These are phyloP conservation scores for Theobroma grandiflorum DNA, from an alignment of 441 rosid species.

Conservation along the genomic window DNA sequence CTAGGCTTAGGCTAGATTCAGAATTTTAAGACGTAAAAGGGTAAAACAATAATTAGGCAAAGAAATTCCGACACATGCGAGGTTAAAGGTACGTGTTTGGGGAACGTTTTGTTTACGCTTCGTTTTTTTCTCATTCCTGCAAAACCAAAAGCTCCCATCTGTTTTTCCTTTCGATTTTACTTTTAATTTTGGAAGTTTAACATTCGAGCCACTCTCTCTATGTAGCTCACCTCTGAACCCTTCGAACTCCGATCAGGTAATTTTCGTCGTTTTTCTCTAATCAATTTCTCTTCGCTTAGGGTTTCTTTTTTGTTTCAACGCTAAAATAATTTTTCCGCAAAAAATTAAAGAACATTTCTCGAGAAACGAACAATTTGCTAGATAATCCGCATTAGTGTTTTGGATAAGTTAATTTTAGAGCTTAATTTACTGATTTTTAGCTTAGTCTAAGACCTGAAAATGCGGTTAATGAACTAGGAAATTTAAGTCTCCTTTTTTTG, in stretches of 20 bases:
- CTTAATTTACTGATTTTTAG: slow-evolving; percentile 12
- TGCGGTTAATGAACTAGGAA: background rate
- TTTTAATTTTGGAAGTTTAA: background rate
- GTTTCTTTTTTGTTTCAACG: background rate
- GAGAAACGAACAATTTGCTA: background rate
- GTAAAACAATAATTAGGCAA: background rate
- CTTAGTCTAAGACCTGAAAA: background rate
- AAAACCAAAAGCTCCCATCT: background rate
- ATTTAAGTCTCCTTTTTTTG: background rate
- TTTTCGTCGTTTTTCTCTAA: background rate
- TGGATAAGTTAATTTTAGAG: background rate
- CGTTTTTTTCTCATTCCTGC: background rate
- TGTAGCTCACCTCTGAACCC: slow-evolving; percentile 22
- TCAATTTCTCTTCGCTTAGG: background rate
- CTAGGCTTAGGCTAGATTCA: background rate
- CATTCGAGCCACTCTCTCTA: slow-evolving; percentile 2
- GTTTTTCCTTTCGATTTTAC: background rate
- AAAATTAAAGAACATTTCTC: slow-evolving; percentile 5
- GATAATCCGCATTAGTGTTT: background rate
- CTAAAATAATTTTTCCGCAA: background rate
- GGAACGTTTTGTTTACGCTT: background rate
- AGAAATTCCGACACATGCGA: slow-evolving; percentile 9
- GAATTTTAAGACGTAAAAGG: background rate
- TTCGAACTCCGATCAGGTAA: slow-evolving; percentile 27
- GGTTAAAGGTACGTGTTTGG: slow-evolving; percentile 10